phyloP scores from a whole-genome alignment of 2,329 filamentous ascomycete species.

The Colletotrichum viniferum region DNA sequence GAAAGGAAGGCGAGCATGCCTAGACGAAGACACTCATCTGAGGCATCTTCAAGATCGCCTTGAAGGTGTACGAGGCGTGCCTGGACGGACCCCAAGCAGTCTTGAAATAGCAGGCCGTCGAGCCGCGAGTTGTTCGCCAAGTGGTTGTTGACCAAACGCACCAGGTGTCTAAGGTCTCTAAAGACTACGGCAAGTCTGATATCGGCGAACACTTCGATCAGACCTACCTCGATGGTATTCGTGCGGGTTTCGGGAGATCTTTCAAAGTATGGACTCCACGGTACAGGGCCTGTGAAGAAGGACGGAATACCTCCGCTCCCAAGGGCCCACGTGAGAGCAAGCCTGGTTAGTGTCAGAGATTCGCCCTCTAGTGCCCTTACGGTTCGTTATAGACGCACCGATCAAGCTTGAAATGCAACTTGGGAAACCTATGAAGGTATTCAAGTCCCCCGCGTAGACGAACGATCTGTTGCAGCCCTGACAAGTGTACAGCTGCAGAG shows the following conservation, averaged over 20 bases:
- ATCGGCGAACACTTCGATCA: neutral
- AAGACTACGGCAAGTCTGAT: neutral
- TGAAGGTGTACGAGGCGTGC: neutral
- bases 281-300: neutral
- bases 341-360: neutral
- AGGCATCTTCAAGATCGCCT: neutral
- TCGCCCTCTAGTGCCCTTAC: neutral
- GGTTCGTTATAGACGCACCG: neutral
- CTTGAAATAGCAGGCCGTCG: neutral
- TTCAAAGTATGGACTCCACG: neutral
- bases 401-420: neutral
- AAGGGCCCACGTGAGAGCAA: neutral
- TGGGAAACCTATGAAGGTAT: neutral
- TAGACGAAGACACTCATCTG: neutral
- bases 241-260: neutral
- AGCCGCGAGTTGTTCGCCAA: neutral
- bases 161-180: neutral
- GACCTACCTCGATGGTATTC: neutral
- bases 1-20: neutral
- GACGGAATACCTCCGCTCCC: neutral
- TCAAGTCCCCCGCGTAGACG: neutral
- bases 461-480: neutral
- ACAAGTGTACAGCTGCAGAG: neutral
- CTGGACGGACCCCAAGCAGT: neutral
- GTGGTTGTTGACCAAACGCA: neutral